phyloP scores from a whole-genome alignment of 768 basidiomycete species.

The Leccinum arenicola region DNA sequence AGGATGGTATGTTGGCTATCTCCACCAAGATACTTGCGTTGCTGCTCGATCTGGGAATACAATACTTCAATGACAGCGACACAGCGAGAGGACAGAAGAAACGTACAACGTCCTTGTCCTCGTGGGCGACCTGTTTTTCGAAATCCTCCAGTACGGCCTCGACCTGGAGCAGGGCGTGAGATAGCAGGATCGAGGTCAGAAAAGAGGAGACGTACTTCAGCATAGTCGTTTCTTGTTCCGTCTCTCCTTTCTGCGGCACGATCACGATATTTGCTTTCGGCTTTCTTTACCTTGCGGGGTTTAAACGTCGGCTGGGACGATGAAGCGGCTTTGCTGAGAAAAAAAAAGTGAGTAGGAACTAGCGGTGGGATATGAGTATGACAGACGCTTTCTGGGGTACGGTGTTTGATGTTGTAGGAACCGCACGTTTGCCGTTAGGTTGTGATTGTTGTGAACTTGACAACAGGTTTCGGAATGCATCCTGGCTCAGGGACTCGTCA shows the following conservation, averaged over 20 bases:
- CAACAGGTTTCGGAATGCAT: slow-evolving; percentile 57
- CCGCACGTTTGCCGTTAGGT: slow-evolving; percentile 6
- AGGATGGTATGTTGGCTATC: slow-evolving; percentile 83
- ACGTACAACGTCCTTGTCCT: slow-evolving; percentile 59
- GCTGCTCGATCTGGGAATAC: slow-evolving; percentile 58
- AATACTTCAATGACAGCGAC: neutral
- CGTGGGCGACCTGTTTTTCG: slow-evolving; percentile 57
- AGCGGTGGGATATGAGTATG: neutral
- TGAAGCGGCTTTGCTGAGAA: slow-evolving; percentile 44
- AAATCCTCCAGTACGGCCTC: slow-evolving; percentile 84
- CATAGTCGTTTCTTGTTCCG: slow-evolving; percentile 71
- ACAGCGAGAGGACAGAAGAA: neutral
- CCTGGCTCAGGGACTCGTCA: slow-evolving; percentile 34
- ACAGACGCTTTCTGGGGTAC: slow-evolving; percentile 18
- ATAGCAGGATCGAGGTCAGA: neutral
- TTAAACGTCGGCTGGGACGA: slow-evolving; percentile 69
- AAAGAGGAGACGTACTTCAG: slow-evolving; percentile 46
- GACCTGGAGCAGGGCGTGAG: slow-evolving; percentile 42
- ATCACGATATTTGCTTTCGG: slow-evolving; percentile 61
- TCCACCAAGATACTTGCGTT: slow-evolving; percentile 78
- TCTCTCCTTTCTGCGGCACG: slow-evolving; percentile 70
- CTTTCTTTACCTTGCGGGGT: slow-evolving; percentile 75
- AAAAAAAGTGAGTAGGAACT: neutral
- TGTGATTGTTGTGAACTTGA: slow-evolving; percentile 31
- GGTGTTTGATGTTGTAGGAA: slow-evolving; percentile 1